phyloP scores from a whole-genome alignment of 768 basidiomycete species.

The Hypholoma sublateritium region DNA sequence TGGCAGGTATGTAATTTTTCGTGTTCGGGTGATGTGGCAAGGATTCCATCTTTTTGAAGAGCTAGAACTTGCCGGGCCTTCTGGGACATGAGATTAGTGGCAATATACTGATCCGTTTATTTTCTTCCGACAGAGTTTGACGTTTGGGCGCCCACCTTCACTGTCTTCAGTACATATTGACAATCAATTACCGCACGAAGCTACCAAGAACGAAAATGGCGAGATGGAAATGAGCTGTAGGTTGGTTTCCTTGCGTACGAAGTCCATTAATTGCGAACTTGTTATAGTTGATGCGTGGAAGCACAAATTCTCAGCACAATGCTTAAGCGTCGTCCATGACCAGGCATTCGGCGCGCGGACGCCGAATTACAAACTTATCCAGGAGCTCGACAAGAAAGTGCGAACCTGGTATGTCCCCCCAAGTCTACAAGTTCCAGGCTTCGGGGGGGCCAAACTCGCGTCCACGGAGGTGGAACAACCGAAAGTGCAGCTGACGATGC shows the following conservation, averaged over 20 bases:
- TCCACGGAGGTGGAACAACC: conserved; percentile 41
- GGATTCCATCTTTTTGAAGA: no score
- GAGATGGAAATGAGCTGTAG: conserved; percentile 65
- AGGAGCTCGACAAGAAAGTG: conserved; percentile 67
- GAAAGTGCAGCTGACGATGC: conserved; percentile 60
- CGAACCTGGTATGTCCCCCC: conserved; percentile 64
- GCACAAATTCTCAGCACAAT: conserved; percentile 61
- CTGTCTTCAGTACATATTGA: conserved; percentile 58
- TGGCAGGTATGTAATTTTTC: conserved; percentile 53
- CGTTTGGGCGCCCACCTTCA: conserved; percentile 71
- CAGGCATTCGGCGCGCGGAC: conserved; percentile 65
- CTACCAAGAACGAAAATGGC: conserved; percentile 42
- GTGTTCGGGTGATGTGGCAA: no score
- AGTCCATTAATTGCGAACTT: conserved; percentile 1
- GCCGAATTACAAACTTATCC: conserved; percentile 59
- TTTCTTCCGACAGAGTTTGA: conserved; percentile 50
- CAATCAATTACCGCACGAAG: conserved; percentile 49
- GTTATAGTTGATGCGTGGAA: conserved; percentile 67
- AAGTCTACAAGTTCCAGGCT: conserved; percentile 64
- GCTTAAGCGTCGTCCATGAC: conserved; percentile 64
- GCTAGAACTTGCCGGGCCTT: neutral
- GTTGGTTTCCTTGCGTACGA: conserved; percentile 21
- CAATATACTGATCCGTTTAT: conserved; percentile 1
- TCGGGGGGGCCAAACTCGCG: conserved; percentile 45
- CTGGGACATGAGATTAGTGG: neutral